Conservation (phyloP, 2,329 filamentous ascomycete species). For the Colletotrichum magnum region DNA sequence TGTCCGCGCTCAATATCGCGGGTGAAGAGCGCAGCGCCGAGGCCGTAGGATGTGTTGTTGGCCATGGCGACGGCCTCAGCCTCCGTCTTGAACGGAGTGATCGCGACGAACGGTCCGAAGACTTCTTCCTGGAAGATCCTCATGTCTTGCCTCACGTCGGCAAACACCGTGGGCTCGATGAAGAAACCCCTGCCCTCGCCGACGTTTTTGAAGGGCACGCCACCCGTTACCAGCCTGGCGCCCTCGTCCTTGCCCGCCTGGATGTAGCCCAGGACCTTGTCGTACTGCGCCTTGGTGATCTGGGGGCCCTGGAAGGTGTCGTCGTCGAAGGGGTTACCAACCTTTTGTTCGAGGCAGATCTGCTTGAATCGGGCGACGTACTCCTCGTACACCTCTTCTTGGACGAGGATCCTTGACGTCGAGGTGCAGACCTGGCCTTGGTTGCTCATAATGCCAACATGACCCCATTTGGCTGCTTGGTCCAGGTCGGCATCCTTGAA, state of each 20-base stretch:
- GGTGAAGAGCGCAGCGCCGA: conserved; percentile 74
- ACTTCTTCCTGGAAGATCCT: conserved; percentile 62
- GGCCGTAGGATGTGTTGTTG: conserved; percentile 71
- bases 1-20: conserved; percentile 67
- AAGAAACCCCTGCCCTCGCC: conserved; percentile 60
- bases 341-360: conserved; percentile 70
- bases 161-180: conserved; percentile 62
- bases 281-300: conserved; percentile 79
- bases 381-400: conserved; percentile 71
- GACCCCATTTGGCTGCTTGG: conserved; percentile 74
- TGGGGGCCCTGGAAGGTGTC: conserved; percentile 82
- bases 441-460: conserved; percentile 69
- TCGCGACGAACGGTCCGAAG: conserved; percentile 60
- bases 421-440: conserved; percentile 77
- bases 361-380: conserved; percentile 75
- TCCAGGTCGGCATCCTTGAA: conserved; percentile 77
- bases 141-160: conserved; percentile 58
- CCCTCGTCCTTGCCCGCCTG: conserved; percentile 78
- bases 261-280: conserved; percentile 78
- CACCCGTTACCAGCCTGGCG: conserved; percentile 76
- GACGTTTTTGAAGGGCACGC: conserved; percentile 55
- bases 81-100: conserved; percentile 59
- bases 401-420: conserved; percentile 75
- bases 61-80: conserved; percentile 58
- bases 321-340: conserved; percentile 80